Evolutionary conservation across 495 filamentous ascomycete genomes (phyloP).

Genomic region (Tricharina praecox): DNA sequence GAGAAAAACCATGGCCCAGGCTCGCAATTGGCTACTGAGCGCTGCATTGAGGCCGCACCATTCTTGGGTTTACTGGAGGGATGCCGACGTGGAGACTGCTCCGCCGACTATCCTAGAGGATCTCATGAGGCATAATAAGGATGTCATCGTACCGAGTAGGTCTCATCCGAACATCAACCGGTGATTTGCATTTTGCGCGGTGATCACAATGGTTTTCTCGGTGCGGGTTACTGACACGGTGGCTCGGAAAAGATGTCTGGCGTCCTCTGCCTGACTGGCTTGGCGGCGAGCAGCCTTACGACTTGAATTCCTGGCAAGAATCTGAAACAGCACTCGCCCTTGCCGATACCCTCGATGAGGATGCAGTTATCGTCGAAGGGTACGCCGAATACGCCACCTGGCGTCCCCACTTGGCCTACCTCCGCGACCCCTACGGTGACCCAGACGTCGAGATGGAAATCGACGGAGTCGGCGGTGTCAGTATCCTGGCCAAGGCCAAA

Average conservation of each 20-base stretch:
- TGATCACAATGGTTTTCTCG: too few relatives aligned
- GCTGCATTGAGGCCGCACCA: slow-evolving; percentile 87
- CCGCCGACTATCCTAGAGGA: slow-evolving; percentile 94
- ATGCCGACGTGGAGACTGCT: slow-evolving; percentile 95
- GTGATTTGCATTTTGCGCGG: too few relatives aligned
- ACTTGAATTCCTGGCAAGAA: slow-evolving; percentile 98
- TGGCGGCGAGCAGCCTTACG: slow-evolving; percentile 95
- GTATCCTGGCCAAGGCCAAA: slow-evolving; percentile 86
- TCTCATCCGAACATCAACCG: too few relatives aligned
- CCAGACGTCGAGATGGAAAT: slow-evolving; percentile 99
- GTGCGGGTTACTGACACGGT: too few relatives aligned
- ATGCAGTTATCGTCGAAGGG: slow-evolving; percentile 97
- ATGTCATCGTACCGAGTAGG: slow-evolving; percentile 96
- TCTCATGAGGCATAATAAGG: slow-evolving; percentile 96
- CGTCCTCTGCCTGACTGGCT: slow-evolving; percentile 97
- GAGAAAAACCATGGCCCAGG: slow-evolving; percentile 94
- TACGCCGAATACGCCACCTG: slow-evolving; percentile 99
- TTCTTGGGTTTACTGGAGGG: slow-evolving; percentile 99
- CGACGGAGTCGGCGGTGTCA: slow-evolving; percentile 92
- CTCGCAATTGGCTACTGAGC: slow-evolving; percentile 90
- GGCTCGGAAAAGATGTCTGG: slow-evolving; percentile 99
- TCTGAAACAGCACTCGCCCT: slow-evolving; percentile 90
- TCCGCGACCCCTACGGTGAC: slow-evolving; percentile 92
- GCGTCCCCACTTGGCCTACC: slow-evolving; percentile 92
- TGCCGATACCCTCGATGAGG: slow-evolving; percentile 89